These are phyloP conservation scores for Colletotrichum lindemuthianum DNA, from an alignment of 2,329 filamentous ascomycete genomes.

Conservation along the genomic window DNA sequence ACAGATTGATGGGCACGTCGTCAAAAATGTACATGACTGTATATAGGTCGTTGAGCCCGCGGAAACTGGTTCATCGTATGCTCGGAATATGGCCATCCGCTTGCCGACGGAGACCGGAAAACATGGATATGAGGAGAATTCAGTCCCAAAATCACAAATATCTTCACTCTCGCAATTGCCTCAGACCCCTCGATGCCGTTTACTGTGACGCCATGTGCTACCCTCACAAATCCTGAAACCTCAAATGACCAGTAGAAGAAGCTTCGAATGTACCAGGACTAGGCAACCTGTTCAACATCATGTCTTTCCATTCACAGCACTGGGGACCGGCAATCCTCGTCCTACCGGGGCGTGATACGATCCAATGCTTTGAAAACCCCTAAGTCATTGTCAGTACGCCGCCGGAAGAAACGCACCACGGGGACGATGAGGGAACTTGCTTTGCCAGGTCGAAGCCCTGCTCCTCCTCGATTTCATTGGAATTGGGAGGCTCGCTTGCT, in stretches of 20 bases:
- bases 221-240: no score
- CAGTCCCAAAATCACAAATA: conserved; percentile 20
- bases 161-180: conserved; percentile 27
- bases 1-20: conserved; percentile 4
- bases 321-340: conserved; percentile 56
- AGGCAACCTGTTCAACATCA: no score
- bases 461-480: conserved; percentile 56
- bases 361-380: conserved; percentile 73
- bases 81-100: no score
- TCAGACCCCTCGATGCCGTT: not conserved
- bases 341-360: conserved; percentile 68
- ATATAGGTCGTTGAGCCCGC: not conserved
- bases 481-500: conserved; percentile 38
- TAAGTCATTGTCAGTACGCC: conserved; percentile 46
- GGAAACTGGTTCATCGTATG: no score
- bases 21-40: conserved; percentile 22
- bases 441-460: conserved; percentile 68
- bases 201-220: not conserved
- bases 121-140: conserved; percentile 9
- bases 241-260: no score
- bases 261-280: no score
- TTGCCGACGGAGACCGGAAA: not conserved
- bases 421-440: conserved; percentile 48
- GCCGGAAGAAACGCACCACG: not conserved
- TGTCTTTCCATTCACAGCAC: conserved; percentile 47